A percentile compares a stretch with the other conserved stretches of the same genome.
Evolutionary conservation across 78 protist genomes (phyloP).

Genomic region (Capsaspora owczarzaki): DNA sequence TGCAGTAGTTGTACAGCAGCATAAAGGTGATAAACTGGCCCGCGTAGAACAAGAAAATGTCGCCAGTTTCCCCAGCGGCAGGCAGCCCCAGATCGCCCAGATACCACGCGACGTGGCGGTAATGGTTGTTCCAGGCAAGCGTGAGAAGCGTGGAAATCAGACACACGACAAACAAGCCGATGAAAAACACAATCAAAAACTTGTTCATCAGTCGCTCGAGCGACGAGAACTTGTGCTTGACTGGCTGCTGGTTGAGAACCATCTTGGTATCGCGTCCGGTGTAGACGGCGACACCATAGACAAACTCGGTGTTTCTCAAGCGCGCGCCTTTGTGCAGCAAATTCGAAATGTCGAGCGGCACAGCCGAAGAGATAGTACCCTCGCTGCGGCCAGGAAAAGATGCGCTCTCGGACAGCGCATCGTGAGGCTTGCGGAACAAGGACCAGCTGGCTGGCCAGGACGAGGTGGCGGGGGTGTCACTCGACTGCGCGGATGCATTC

Average conservation of each 20-base stretch:
- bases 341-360: background rate
- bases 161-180: slow-evolving; percentile 56
- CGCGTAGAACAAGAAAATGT: background rate
- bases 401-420: too few species aligned
- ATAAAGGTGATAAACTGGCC: slow-evolving; percentile 77
- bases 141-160: slow-evolving; percentile 34
- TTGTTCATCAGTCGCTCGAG: slow-evolving; percentile 78
- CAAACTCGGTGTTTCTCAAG: background rate
- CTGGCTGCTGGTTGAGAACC: background rate
- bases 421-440: too few species aligned
- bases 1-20: slow-evolving; percentile 85
- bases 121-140: background rate
- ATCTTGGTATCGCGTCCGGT: slow-evolving; percentile 81
- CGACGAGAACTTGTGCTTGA: slow-evolving; percentile 70
- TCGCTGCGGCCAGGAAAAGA: too few species aligned
- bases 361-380: too few species aligned
- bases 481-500: too few species aligned
- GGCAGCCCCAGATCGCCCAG: background rate
- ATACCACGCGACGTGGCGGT: background rate
- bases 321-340: background rate
- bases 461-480: too few species aligned
- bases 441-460: too few species aligned
- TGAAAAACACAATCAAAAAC: slow-evolving; percentile 65
- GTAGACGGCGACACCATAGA: slow-evolving; percentile 63
- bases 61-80: background rate